Percentiles rank a stretch among this genome's conserved stretches.
These are phyloP conservation scores for Trichoderma aggressivum DNA, from an alignment of 2,329 filamentous ascomycete species.

Conservation along the genomic window DNA sequence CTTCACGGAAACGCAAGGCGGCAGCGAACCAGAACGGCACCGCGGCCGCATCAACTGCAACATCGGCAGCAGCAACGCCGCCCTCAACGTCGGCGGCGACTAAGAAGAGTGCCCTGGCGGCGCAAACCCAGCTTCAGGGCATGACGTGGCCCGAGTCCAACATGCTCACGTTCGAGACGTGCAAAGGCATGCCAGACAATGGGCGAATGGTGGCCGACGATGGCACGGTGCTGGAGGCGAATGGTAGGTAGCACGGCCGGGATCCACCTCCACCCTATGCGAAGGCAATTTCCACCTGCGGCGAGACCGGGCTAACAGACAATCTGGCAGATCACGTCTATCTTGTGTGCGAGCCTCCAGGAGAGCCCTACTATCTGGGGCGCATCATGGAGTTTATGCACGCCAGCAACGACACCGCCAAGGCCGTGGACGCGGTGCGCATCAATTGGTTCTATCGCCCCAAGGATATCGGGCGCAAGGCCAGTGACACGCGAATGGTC, in stretches of 20 bases:
- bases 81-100: slow-evolving; percentile 18
- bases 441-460: slow-evolving; percentile 99
- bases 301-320: slow-evolving; percentile 30
- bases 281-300: slow-evolving; percentile 18
- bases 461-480: slow-evolving; percentile 90
- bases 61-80: slow-evolving; percentile 19
- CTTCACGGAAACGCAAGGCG: slow-evolving; percentile 84
- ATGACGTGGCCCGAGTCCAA: slow-evolving; percentile 64
- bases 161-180: slow-evolving; percentile 82
- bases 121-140: slow-evolving; percentile 35
- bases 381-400: slow-evolving; percentile 98
- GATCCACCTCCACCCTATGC: slow-evolving; percentile 18
- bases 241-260: slow-evolving; percentile 73
- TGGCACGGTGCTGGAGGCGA: slow-evolving; percentile 75
- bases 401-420: slow-evolving; percentile 66
- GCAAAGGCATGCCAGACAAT: slow-evolving; percentile 64
- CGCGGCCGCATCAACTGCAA: slow-evolving; percentile 24
- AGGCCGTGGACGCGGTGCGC: slow-evolving; percentile 78
- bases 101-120: slow-evolving; percentile 28
- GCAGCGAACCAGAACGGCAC: slow-evolving; percentile 34
- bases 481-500: slow-evolving; percentile 83
- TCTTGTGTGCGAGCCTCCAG: slow-evolving; percentile 93
- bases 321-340: slow-evolving; percentile 70
- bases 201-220: slow-evolving; percentile 85
- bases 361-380: slow-evolving; percentile 95